Evolutionary conservation across 176 grass and related monocot genomes (phyloP).

Genomic region (Zoysia japonica): DNA sequence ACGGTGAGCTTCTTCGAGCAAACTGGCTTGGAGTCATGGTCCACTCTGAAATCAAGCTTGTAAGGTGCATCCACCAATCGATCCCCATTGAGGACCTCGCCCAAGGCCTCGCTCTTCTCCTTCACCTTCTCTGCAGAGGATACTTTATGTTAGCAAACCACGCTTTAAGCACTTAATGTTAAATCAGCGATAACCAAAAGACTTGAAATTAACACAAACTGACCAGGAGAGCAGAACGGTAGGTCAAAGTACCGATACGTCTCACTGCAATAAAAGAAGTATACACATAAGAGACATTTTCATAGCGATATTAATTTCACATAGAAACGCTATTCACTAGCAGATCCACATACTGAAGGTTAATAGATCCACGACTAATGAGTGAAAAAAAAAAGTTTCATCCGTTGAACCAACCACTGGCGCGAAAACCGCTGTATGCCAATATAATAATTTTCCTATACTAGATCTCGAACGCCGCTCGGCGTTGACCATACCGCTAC

Average conservation of each 20-base stretch:
- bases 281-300: slow-evolving; percentile 10
- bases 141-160: slow-evolving; percentile 5
- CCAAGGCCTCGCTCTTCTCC: slow-evolving; percentile 86
- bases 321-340: background rate
- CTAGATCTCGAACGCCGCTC: slow-evolving; percentile 20
- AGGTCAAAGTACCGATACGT: slow-evolving; percentile 96
- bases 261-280: slow-evolving; percentile 61
- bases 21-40: slow-evolving; percentile 62
- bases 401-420: background rate
- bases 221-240: slow-evolving; percentile 91
- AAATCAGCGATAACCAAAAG: background rate
- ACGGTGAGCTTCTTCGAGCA: slow-evolving; percentile 74
- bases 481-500: background rate
- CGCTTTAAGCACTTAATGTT: background rate
- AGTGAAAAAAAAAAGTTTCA: background rate
- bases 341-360: slow-evolving; percentile 27
- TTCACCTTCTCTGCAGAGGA: slow-evolving; percentile 66
- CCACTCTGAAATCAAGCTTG: slow-evolving; percentile 70
- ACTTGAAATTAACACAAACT: slow-evolving; percentile 20
- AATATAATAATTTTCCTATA: too few relatives aligned
- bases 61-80: slow-evolving; percentile 92
- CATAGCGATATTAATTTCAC: background rate
- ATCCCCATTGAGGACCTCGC: slow-evolving; percentile 92
- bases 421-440: background rate
- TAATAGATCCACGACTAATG: background rate